A percentile compares a stretch with the other conserved stretches of the same genome.
These are phyloP conservation scores for Persicaria maculosa DNA, from an alignment of 148 eudicot species.

Conservation along the genomic window DNA sequence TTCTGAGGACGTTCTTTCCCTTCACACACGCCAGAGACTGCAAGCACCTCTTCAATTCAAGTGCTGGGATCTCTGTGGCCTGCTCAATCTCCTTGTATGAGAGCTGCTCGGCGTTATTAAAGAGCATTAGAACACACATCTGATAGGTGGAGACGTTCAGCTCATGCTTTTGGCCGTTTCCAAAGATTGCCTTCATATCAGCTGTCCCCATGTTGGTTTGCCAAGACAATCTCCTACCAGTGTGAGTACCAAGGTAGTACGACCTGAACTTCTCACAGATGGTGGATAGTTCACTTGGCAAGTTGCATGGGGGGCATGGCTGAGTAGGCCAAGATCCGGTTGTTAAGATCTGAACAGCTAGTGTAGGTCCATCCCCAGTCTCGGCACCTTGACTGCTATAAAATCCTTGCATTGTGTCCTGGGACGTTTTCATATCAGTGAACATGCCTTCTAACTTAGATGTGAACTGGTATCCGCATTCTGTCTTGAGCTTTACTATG, in stretches of 20 bases:
- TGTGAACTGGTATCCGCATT: constrained; percentile 80
- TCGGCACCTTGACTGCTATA: constrained; percentile 51
- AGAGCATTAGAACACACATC: constrained; percentile 83
- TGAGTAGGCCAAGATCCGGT: constrained; percentile 96
- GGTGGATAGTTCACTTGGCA: constrained; percentile 61
- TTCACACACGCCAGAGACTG: constrained; percentile 79
- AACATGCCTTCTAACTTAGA: constrained; percentile 90
- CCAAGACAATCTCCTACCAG: constrained; percentile 74
- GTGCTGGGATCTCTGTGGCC: constrained; percentile 67
- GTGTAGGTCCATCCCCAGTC: constrained; percentile 52
- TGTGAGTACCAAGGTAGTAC: constrained; percentile 83
- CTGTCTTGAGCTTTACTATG: constrained; percentile 73
- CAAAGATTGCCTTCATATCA: constrained; percentile 68
- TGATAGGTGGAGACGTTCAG: constrained; percentile 82
- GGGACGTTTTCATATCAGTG: constrained; percentile 86
- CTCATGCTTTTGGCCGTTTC: constrained; percentile 78
- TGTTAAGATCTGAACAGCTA: constrained; percentile 74
- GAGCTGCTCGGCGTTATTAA: constrained; percentile 59
- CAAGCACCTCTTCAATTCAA: constrained; percentile 68
- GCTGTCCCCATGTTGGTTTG: constrained; percentile 90
- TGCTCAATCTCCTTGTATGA: constrained; percentile 77
- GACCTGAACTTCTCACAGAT: constrained; percentile 77
- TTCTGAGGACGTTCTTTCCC: constrained; percentile 72
- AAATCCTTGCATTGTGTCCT: constrained; percentile 85
- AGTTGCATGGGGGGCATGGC: constrained; percentile 62